Percentiles rank a stretch among this genome's conserved stretches.
These are phyloP conservation scores for Emergomyces africanus DNA, from an alignment of 2,329 filamentous ascomycete genomes.

Conservation along the genomic window DNA sequence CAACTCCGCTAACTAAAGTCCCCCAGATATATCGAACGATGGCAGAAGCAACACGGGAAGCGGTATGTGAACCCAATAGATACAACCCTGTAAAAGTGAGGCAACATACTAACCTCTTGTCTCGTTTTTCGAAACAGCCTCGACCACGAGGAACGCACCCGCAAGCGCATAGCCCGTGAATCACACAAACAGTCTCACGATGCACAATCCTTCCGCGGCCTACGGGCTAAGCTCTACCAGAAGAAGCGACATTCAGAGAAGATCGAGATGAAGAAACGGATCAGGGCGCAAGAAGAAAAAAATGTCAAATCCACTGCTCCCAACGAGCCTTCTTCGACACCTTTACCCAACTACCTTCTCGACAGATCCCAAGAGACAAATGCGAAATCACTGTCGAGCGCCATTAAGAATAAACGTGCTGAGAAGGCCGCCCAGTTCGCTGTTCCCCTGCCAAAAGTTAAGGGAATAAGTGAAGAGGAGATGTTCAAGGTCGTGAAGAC, in stretches of 20 bases:
- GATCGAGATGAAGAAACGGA: conserved; percentile 92
- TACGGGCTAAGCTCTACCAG: conserved; percentile 84
- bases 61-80: conserved; percentile 18
- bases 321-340: conserved; percentile 64
- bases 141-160: conserved; percentile 76
- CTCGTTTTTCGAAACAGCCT: conserved; percentile 36
- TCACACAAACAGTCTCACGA: conserved; percentile 77
- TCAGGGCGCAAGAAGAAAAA: conserved; percentile 90
- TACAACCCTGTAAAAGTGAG: not conserved
- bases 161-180: conserved; percentile 80
- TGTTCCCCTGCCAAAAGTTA: conserved; percentile 86
- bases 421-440: conserved; percentile 92
- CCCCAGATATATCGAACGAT: conserved; percentile 57
- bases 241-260: conserved; percentile 94
- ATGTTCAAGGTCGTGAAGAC: conserved; percentile 97
- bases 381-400: conserved; percentile 62
- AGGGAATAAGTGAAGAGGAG: conserved; percentile 88
- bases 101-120: conserved; percentile 14
- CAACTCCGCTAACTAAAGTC: conserved; percentile 9
- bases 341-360: conserved; percentile 84
- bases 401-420: conserved; percentile 89
- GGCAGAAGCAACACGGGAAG: conserved; percentile 51
- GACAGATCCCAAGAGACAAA: conserved; percentile 61
- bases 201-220: conserved; percentile 83
- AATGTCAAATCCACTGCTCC: conserved; percentile 78